Base-by-base conservation (phyloP, 306 rosid species). In the Fragaria vesca region DNA sequence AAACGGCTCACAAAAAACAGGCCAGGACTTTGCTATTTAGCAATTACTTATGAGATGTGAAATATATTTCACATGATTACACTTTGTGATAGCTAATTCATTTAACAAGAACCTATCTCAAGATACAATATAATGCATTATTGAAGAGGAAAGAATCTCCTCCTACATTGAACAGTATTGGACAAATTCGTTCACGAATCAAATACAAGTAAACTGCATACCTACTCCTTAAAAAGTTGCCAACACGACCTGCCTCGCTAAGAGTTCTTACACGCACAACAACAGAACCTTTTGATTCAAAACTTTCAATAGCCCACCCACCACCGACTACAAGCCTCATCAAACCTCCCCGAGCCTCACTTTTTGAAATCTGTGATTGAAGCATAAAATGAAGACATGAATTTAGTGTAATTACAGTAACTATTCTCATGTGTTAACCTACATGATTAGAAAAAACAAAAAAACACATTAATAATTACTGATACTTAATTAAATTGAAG, bases 261-360 rank as follows among this genome's bases (percentile, higher is more conserved):
- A 95, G 97, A 74, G 99, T 95, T 78, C 99, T 87, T 84, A 93
- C 97, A 74, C 99, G 97, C 58, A 95, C 97, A 86, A 95, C 96
- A 80, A 95, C 99, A 68, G 97, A 90, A 80, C 99, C 97, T 87
- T 89, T 86, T 75, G 95, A 82, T 6, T 88, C 86, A 2, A 89
- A 80, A 83, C 88, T 83, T 88, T 95, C 97, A 84, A 90, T 86
- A 72, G 97, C 97, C 58, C 99, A 97, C 71, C 99, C 99, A 11
- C 99, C 99, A 67, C 97, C 97, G 82, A 95, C 99, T 82, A 95
- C 87, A 76, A 95, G 89, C 81, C 99, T 89, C 99, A 95, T 95
- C 81, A 95, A 97, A 26, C 99, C 99, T 24, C 97, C 92, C 82
- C 88, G 89, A 30, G 93, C 85, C 88, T 95, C 99, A 85, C 90